Evolutionary conservation across 306 rosid species (phyloP), one percentile per base, ranked within the genome.

Genomic region (Biancaea sappan): DNA sequence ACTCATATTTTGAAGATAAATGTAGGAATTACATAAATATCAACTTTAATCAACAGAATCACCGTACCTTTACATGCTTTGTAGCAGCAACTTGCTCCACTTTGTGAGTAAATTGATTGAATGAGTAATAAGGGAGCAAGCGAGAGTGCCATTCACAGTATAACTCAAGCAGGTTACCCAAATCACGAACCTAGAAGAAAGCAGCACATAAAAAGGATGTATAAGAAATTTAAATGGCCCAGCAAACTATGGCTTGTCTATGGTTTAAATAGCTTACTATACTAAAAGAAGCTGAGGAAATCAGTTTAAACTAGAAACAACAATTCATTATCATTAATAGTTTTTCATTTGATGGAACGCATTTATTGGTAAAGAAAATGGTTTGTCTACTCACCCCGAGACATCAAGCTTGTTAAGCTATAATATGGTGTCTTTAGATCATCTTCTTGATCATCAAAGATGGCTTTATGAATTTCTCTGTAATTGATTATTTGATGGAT

Each of bases 131-230:
- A 21, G 97, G 99, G 40, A 94, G 81, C 81, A 90, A 58, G 13
- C 84, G 92, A 71, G 96, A 88, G 85, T 94, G 97, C 99, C 99
- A 94, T 38, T 94, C 92, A 0, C 81, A 28, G 82, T 94, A 94
- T 58, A 91, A 56, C 8, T 81, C 85, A 80, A 94, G 84, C 38
- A 94, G 79, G 16, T 88, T 92, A 31, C 89, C 97, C 88, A 94
- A 74, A 81, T 94, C 99, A 31, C 77, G 83, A 73, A 87, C 95
- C 98, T 94, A 70, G 50, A 22, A 48, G 15, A 28, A 52, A 26
- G 22, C 34, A 51, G 52, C 28, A 22, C 16, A 1, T 9, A 58
- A 32, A 46, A 24, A 41, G 11, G 24, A 43, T 29, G 26, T 22
- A 57, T 65, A 22, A 75, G 16, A 58, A 31, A 56, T 21, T 40